Percentiles rank a stretch among this genome's conserved stretches.
Conservation (phyloP, 2,329 filamentous ascomycete species). For the Verticillium dahliae region DNA sequence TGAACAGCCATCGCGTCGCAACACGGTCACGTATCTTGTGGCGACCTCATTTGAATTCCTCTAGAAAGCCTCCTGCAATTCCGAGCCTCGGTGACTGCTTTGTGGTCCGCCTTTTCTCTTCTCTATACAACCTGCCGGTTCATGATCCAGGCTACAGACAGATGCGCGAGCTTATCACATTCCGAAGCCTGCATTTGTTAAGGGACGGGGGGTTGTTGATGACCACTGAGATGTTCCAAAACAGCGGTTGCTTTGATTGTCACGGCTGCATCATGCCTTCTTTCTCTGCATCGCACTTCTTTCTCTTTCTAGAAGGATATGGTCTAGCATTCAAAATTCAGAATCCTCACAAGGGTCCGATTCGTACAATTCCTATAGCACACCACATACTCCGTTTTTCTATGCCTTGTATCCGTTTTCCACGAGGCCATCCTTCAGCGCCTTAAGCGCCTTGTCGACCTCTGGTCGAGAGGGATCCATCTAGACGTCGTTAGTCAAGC, state of each 20-base stretch:
- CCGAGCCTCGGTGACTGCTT: background rate
- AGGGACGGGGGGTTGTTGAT: too few species aligned
- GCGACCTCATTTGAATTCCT: background rate
- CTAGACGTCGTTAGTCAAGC: slow-evolving; percentile 20
- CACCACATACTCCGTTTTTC: background rate
- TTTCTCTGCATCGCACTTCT: background rate
- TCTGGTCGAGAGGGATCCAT: slow-evolving; percentile 74
- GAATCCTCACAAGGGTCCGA: background rate
- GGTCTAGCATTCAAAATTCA: too few species aligned
- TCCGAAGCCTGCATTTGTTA: too few species aligned
- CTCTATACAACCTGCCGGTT: too few species aligned
- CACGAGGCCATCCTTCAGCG: slow-evolving; percentile 64
- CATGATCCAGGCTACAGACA: too few species aligned
- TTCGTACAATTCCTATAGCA: background rate
- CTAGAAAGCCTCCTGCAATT: background rate
- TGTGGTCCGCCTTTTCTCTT: too few species aligned
- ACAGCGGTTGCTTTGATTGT: too few species aligned
- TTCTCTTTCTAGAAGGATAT: too few species aligned
- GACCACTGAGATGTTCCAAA: too few species aligned
- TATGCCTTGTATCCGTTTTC: slow-evolving; percentile 63
- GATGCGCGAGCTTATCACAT: too few species aligned
- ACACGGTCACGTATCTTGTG: background rate
- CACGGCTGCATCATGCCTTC: background rate
- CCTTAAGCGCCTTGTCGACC: slow-evolving; percentile 75
- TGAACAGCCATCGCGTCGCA: background rate